Percentiles rank a stretch among this genome's conserved stretches.
Conservation (phyloP, 2,329 filamentous ascomycete genomes). For the Westerdykella sp. region DNA sequence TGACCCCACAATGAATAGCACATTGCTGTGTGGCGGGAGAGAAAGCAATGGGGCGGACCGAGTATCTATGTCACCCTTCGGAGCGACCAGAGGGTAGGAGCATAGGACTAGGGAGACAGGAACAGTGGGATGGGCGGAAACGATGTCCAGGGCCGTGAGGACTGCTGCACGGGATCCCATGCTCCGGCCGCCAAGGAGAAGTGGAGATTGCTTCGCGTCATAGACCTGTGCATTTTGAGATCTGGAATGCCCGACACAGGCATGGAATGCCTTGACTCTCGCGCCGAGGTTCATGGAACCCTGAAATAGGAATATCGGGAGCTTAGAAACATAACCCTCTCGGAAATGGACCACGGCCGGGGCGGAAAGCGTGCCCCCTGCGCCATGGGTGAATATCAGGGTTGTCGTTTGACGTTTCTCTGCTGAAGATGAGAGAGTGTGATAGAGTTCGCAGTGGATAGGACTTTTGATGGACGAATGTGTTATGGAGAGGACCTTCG, state of each 20-base stretch:
- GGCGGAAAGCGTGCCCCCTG: constrained; percentile 38
- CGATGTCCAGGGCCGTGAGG: constrained; percentile 28
- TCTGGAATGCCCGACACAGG: constrained; percentile 17
- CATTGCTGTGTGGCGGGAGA: constrained; percentile 21
- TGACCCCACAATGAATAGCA: constrained; percentile 38
- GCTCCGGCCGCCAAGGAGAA: constrained; percentile 37
- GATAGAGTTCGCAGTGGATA: constrained; percentile 17
- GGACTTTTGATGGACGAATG: constrained; percentile 15
- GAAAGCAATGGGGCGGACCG: constrained; percentile 37
- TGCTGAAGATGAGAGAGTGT: background rate
- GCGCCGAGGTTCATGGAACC: constrained; percentile 39
- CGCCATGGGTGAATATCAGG: constrained; percentile 43
- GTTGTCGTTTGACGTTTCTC: background rate
- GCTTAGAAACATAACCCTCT: constrained; percentile 26
- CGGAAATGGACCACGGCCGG: constrained; percentile 38
- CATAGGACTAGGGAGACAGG: constrained; percentile 31
- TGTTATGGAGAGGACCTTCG: constrained; percentile 8
- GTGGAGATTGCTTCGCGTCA: background rate
- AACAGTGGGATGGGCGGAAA: constrained; percentile 4
- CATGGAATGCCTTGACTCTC: constrained; percentile 34
- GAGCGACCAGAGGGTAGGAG: constrained; percentile 38
- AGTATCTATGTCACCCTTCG: constrained; percentile 22
- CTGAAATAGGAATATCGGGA: constrained; percentile 33
- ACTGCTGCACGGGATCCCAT: constrained; percentile 43
- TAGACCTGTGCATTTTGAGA: background rate